Conservation (phyloP, 2,329 filamentous ascomycete genomes). For the Ophiocordyceps australis region DNA sequence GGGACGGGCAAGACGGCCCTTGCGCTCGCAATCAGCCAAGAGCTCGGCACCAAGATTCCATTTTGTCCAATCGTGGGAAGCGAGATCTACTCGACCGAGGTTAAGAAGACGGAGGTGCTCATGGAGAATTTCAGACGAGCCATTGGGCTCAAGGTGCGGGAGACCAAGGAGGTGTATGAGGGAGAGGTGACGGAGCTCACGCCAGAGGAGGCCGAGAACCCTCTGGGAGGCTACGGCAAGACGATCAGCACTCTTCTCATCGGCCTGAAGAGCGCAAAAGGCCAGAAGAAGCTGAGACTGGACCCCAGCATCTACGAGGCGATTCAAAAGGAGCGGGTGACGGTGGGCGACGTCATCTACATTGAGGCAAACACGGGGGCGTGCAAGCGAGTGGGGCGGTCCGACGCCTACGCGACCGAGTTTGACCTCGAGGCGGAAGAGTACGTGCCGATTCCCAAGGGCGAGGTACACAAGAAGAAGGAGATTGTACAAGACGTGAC, state of each 20-base stretch:
- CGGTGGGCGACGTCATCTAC: slow-evolving; percentile 94
- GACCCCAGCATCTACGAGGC: slow-evolving; percentile 99
- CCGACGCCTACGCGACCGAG: slow-evolving; percentile 93
- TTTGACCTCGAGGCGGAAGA: slow-evolving; percentile 98
- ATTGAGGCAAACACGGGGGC: slow-evolving; percentile 98
- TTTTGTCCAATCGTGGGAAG: slow-evolving; percentile 97
- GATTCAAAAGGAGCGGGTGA: slow-evolving; percentile 94
- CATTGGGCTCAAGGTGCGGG: slow-evolving; percentile 89
- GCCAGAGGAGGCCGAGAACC: slow-evolving; percentile 95
- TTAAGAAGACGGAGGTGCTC: slow-evolving; percentile 97
- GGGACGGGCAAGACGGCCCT: slow-evolving; percentile 96
- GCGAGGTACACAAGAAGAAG: slow-evolving; percentile 99
- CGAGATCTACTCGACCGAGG: slow-evolving; percentile 93
- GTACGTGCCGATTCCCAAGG: slow-evolving; percentile 96
- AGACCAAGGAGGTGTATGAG: slow-evolving; percentile 98
- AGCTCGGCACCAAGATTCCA: slow-evolving; percentile 92
- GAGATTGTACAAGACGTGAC: slow-evolving; percentile 98
- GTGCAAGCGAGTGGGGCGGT: slow-evolving; percentile 90
- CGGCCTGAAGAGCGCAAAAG: slow-evolving; percentile 84
- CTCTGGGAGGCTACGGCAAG: slow-evolving; percentile 87
- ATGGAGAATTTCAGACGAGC: slow-evolving; percentile 99
- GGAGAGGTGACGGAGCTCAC: slow-evolving; percentile 96
- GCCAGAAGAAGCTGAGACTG: slow-evolving; percentile 91
- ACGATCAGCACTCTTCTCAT: slow-evolving; percentile 94
- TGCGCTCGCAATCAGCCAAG: slow-evolving; percentile 87